Percentiles rank a stretch among this genome's conserved stretches.
phyloP scores from a whole-genome alignment of 371 early-diverging fungal species.

The Zancudomyces culisetae region DNA sequence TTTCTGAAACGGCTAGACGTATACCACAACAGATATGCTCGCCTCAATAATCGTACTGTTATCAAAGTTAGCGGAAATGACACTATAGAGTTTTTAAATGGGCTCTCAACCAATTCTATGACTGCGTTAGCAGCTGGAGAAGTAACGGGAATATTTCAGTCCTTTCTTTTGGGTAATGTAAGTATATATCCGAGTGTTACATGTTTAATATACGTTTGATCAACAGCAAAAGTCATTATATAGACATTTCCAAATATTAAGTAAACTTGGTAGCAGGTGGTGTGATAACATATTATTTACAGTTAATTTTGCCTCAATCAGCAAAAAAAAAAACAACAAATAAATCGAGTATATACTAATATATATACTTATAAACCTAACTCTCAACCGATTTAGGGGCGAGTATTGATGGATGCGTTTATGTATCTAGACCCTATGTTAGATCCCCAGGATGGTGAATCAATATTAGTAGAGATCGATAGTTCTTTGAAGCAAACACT shows the following conservation, averaged over 20 bases:
- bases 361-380: too few relatives aligned
- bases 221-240: too few relatives aligned
- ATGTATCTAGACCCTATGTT: too few relatives aligned
- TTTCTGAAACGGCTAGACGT: neutral
- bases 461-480: conserved; percentile 56
- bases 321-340: too few relatives aligned
- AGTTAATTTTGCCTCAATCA: too few relatives aligned
- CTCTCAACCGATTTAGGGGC: conserved; percentile 75
- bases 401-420: conserved; percentile 77
- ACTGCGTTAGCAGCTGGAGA: conserved; percentile 43
- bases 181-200: too few relatives aligned
- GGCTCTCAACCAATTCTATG: conserved; percentile 79
- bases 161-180: conserved; percentile 30
- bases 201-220: too few relatives aligned
- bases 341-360: too few relatives aligned
- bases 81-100: conserved; percentile 64
- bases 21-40: conserved; percentile 10
- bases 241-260: too few relatives aligned
- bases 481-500: conserved; percentile 27
- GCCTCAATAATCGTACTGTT: conserved; percentile 39
- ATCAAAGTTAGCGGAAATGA: conserved; percentile 53
- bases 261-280: too few relatives aligned
- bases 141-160: conserved; percentile 34
- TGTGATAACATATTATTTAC: too few relatives aligned
- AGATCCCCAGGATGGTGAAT: conserved; percentile 40